These are phyloP conservation scores for Wickerhamomyces sp. DNA, from an alignment of 1,139 yeast species.

Conservation along the genomic window DNA sequence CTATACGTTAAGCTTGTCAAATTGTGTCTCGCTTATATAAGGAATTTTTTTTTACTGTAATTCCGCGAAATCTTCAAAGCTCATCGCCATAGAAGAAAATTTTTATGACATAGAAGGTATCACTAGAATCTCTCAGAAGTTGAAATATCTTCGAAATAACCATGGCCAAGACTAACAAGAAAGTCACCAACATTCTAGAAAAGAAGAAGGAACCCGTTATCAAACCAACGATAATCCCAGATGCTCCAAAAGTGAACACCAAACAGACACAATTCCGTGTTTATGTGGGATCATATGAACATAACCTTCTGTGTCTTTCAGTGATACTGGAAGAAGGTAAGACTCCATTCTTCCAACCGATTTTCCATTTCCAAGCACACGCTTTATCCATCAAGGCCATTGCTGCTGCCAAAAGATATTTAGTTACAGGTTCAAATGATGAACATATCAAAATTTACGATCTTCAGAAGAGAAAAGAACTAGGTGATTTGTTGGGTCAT, in stretches of 20 bases:
- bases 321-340: constrained; percentile 41
- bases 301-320: constrained; percentile 81
- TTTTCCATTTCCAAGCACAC: constrained; percentile 95
- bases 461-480: constrained; percentile 86
- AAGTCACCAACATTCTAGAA: constrained; percentile 1
- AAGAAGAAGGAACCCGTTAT: constrained; percentile 10
- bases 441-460: constrained; percentile 95
- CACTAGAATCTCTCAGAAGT: too few relatives aligned
- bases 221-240: constrained; percentile 21
- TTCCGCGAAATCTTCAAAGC: not conserved
- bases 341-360: constrained; percentile 76
- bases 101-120: not conserved
- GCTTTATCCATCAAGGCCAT: constrained; percentile 79
- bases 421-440: constrained; percentile 94
- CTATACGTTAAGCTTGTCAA: too few relatives aligned
- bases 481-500: constrained; percentile 86
- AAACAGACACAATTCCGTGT: constrained; percentile 52
- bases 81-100: not conserved
- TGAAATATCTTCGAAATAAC: too few relatives aligned
- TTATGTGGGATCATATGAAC: constrained; percentile 94
- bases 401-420: constrained; percentile 76
- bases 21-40: too few relatives aligned
- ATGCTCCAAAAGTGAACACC: not conserved
- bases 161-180: constrained; percentile 14
- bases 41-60: not conserved